Conservation (phyloP, 2,329 filamentous ascomycete species). For the Fusarium oligoseptatum region DNA sequence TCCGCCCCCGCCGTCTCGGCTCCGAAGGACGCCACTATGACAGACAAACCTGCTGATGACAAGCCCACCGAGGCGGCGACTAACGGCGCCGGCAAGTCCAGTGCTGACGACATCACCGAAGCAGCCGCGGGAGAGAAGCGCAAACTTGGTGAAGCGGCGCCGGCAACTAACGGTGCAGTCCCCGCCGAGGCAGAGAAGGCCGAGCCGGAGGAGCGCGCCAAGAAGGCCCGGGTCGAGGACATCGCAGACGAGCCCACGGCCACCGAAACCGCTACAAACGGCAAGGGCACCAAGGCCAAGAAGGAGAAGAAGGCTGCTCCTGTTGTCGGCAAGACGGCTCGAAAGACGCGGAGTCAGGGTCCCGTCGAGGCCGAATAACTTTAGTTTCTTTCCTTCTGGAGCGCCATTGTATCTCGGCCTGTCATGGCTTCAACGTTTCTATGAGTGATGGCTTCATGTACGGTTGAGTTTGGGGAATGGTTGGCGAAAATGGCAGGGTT, state of each 20-base stretch:
- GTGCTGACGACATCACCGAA: conserved; percentile 34
- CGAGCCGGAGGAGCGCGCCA: conserved; percentile 50
- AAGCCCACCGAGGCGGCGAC: conserved; percentile 21
- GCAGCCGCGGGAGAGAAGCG: conserved; percentile 52
- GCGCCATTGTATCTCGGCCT: not conserved
- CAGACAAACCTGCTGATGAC: conserved; percentile 26
- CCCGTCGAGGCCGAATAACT: conserved; percentile 48
- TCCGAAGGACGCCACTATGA: conserved; percentile 37
- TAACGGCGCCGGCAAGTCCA: conserved; percentile 38
- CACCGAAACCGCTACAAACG: conserved; percentile 39
- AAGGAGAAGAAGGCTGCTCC: conserved; percentile 55
- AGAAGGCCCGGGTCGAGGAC: conserved; percentile 58
- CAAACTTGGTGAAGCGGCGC: conserved; percentile 54
- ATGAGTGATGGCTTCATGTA: conserved; percentile 18
- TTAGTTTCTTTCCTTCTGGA: not conserved
- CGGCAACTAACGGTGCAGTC: conserved; percentile 31
- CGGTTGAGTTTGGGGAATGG: conserved; percentile 23
- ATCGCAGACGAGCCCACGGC: conserved; percentile 39
- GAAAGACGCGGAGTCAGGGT: conserved; percentile 60
- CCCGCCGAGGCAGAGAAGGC: conserved; percentile 36
- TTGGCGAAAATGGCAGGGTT: conserved; percentile 42
- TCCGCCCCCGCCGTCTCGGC: conserved; percentile 37
- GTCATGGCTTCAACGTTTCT: not conserved
- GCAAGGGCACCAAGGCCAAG: conserved; percentile 49
- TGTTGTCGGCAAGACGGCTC: conserved; percentile 52